These are phyloP conservation scores for Boletus barrowsii DNA, from an alignment of 768 basidiomycete species.

Conservation along the genomic window DNA sequence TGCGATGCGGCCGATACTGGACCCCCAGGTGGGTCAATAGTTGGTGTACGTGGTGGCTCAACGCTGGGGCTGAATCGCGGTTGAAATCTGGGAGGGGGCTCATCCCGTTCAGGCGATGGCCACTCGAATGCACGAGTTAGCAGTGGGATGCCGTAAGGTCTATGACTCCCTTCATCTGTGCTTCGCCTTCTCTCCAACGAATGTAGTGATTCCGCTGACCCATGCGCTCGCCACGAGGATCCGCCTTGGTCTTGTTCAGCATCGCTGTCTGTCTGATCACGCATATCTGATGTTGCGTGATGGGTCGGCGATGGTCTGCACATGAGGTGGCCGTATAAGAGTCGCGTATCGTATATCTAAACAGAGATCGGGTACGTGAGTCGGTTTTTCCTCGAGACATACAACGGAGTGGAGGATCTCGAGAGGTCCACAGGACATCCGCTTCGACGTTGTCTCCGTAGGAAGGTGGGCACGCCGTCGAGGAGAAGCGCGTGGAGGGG, in stretches of 20 bases:
- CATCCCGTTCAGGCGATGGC: conserved; percentile 21
- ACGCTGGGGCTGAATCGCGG: conserved; percentile 4
- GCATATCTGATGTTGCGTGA: conserved; percentile 12
- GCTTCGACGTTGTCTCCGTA: conserved; percentile 13
- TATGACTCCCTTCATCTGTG: conserved; percentile 12
- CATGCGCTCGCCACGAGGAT: conserved; percentile 32
- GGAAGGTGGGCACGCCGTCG: conserved; percentile 5
- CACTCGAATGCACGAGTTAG: conserved; percentile 24
- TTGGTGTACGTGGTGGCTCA: conserved; percentile 20
- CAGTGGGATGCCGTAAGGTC: conserved; percentile 14
- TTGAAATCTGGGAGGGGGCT: conserved; percentile 8
- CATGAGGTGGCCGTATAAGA: conserved; percentile 26
- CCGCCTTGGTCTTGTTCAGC: conserved; percentile 45
- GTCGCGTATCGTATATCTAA: conserved; percentile 9
- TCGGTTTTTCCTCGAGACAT: conserved; percentile 16
- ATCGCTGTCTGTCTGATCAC: conserved; percentile 37
- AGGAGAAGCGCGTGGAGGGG: conserved; percentile 10
- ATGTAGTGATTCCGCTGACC: conserved; percentile 7
- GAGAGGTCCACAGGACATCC: conserved; percentile 21
- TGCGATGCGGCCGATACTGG: conserved; percentile 7
- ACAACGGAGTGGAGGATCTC: conserved; percentile 14
- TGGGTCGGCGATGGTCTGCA: conserved; percentile 21
- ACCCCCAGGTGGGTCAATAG: conserved; percentile 6
- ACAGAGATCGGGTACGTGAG: conserved; percentile 17
- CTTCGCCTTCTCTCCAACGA: conserved; percentile 15